A percentile compares a stretch with the other conserved stretches of the same genome.
Conservation (phyloP, 306 rosid genomes). For the Prunus mira region DNA sequence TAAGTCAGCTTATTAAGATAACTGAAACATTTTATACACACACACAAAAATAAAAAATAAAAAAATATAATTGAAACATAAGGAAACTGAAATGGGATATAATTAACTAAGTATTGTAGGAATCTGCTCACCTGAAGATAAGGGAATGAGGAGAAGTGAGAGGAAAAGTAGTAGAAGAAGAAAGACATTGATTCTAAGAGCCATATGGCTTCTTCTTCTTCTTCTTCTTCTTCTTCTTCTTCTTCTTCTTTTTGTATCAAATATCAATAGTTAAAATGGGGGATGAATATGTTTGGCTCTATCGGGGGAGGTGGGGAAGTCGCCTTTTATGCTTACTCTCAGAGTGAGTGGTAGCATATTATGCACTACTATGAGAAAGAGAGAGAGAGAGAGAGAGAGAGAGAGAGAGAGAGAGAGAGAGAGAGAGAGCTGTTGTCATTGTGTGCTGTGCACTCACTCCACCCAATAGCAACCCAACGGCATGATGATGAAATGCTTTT, state of each 20-base stretch:
- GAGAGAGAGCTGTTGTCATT: neutral
- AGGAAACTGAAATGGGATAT: neutral
- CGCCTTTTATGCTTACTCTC: conserved; percentile 24
- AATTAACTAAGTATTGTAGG: neutral
- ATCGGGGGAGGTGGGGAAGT: conserved; percentile 15
- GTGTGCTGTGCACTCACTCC: neutral
- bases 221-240: neutral
- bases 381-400: conserved; percentile 4
- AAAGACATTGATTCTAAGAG: conserved; percentile 36
- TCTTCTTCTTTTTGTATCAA: neutral
- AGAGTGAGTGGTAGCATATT: neutral
- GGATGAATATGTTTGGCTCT: conserved; percentile 18
- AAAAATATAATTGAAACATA: neutral
- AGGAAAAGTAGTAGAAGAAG: conserved; percentile 33
- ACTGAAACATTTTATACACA: neutral
- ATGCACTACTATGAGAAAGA: conserved; percentile 26
- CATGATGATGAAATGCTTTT: neutral
- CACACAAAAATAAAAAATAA: no score
- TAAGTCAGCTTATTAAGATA: neutral
- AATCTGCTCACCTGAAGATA: conserved; percentile 52
- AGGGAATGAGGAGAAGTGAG: conserved; percentile 42
- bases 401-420: neutral
- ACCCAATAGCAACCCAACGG: neutral
- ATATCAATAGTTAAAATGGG: conserved; percentile 2
- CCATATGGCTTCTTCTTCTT: conserved; percentile 35